Evolutionary conservation across 2,329 filamentous ascomycete genomes (phyloP), one percentile per base, ranked within the genome.

Genomic region (Fusarium scirpi): DNA sequence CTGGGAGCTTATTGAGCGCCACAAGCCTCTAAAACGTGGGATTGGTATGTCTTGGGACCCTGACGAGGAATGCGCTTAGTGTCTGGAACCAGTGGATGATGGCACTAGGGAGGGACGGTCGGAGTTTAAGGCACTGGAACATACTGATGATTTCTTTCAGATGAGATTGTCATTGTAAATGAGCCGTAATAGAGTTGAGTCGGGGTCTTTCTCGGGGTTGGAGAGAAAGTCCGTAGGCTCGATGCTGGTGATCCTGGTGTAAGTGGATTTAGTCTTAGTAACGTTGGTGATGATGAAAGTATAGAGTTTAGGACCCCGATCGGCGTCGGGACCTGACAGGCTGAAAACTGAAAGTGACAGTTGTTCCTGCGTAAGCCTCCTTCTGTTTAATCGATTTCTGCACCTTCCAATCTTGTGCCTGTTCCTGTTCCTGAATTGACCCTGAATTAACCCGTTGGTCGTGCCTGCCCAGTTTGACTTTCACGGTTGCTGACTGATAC

Each of bases 291-390:
- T 53, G 38, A 30, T 56, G 62, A 38, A 46, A 47, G 29, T 49
- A n/a, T 44, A 18, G 40, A 43, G 58, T 54, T 68, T 51, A 25
- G 16, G 27, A 8, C 18, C 27, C 43, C 22, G 45, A 45, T 40
- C 29, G 30, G 47, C 20, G 45, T 40, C 54, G 27, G 56, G 48
- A 65, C 45, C 48, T 54, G 51, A 10, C 43, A 43, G 15, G 25
- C 15, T 56, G 12, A 27, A 20, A 29, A 13, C 4, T 16, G 29
- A 7, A 15, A 27, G 24, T 27, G 32, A n/a, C 45, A 48, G 16
- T 45, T 53, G 68, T 71, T 71, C 68, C 68, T 70, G 68, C 68
- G 59, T 20, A 70, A 71, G 68, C 55, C 59, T 58, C 61, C 44
- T 68, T 54, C 58, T 20, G 27, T 43, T 67, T 38, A 16, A 67